Base-by-base conservation (phyloP, 2,329 filamentous ascomycete genomes). In the Penicillium sclerotigenum region DNA sequence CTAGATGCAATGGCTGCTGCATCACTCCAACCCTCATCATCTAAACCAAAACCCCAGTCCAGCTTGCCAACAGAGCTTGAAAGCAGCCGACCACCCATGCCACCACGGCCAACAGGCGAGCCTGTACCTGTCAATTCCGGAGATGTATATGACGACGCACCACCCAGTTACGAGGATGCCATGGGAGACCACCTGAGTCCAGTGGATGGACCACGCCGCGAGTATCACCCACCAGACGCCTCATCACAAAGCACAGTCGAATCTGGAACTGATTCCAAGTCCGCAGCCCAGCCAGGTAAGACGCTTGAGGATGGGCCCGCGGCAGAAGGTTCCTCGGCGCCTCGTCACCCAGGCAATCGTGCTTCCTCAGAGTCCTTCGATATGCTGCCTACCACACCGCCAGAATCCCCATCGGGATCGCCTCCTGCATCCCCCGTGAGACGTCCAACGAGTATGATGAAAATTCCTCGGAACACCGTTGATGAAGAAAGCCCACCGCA, bases 161-260 rank as follows among this genome's bases (percentile, higher is more conserved):
- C 93, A 18, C 92, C 92, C 8, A 96, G 90, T 67, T 97, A 97
- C 69, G 91, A 96, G 74, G 92, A 97, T 73, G 91, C 91, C 13
- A 87, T 97, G 75, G 91, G 91, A 7, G 87, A 90, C 61, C 84
- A 87, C 56, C 75, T 94, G 59, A 87, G 84, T 34, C 89, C 90
- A 1, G 84, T 91, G 54, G 83, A 90, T 69, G 88, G 86, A 58
- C 77, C 87, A 26, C 80, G 91, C 65, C 73, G 76, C 66, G 75
- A 79, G 68, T 79, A 79, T 74, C 73, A 76, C 69, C 70, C 75
- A 72, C 71, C 73, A 68, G 69, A 71, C 61, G 63, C 69, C 66
- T 66, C 69, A 36, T 65, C 62, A 51, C 60, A 59, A 49, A 65
- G 62, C 47, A 54, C 65, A 52, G 63, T 65, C 66, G 69, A 70